These are phyloP conservation scores for Arthrobotrys iridis DNA, from an alignment of 2,329 filamentous ascomycete species.

Conservation along the genomic window DNA sequence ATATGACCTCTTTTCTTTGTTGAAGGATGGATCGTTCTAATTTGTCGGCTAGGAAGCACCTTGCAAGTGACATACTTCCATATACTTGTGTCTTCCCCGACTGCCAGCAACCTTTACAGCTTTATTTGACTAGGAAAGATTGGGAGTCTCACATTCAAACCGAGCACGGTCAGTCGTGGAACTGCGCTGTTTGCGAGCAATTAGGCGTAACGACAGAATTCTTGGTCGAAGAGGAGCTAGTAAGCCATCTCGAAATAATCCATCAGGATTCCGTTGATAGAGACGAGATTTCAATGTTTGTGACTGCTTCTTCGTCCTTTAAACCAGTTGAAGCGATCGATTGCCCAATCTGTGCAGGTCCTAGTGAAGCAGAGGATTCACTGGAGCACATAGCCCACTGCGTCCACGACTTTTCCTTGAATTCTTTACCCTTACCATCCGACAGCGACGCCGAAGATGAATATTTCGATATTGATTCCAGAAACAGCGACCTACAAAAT, in stretches of 20 bases:
- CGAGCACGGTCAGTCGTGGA: constrained; percentile 37
- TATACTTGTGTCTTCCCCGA: constrained; percentile 38
- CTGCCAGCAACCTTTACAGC: constrained; percentile 24
- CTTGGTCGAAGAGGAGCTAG: constrained; percentile 10
- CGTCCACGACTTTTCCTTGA: constrained; percentile 43
- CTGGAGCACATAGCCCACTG: constrained; percentile 46
- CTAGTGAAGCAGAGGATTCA: constrained; percentile 17
- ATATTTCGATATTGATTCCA: constrained; percentile 36
- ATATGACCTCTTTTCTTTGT: background rate
- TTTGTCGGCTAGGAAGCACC: constrained; percentile 30
- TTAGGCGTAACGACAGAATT: constrained; percentile 13
- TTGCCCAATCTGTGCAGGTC: constrained; percentile 31
- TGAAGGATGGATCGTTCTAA: background rate
- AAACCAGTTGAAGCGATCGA: constrained; percentile 14
- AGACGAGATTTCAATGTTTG: constrained; percentile 45
- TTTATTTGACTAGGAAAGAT: constrained; percentile 37
- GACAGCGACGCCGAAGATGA: background rate
- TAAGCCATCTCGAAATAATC: constrained; percentile 1
- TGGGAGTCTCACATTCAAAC: constrained; percentile 45
- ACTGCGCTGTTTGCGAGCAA: constrained; percentile 31
- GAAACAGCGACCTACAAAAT: constrained; percentile 19
- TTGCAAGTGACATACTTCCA: constrained; percentile 42
- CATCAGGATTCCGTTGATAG: constrained; percentile 22
- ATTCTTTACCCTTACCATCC: constrained; percentile 24
- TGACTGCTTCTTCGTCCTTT: constrained; percentile 31